Base-by-base conservation (phyloP, 2,329 filamentous ascomycete species). In the Zymoseptoria crescenta region DNA sequence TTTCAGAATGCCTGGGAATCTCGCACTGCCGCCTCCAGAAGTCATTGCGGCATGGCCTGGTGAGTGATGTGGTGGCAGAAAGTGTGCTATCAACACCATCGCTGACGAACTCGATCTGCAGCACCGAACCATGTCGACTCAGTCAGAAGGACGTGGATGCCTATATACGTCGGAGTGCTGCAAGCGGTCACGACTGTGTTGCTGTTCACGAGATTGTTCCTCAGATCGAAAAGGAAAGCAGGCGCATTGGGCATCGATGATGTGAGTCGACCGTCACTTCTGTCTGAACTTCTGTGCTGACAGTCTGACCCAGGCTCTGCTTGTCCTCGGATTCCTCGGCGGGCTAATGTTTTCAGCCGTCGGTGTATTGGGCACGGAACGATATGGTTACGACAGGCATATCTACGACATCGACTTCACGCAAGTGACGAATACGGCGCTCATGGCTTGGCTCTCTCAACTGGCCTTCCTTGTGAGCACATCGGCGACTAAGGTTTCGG, bases 401-500 rank as follows among this genome's bases (percentile, higher is more conserved):
- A 67, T 72, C 29, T 75, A 73, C 73, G 73, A 75, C 50, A 63
- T 72, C 8, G 63, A 62, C 21, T 27, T 58, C 6, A 27, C 56
- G 10, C 53, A 60, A 50, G 61, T 64, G n/a, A 62, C 66, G 41
- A 30, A 56, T 10, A 59, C 66, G 20, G 68, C 67, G 1, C 59
- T 71, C 61, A 62, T 70, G 4, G 64, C 65, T 56, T 74, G 70
- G 68, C 58, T 74, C 10, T 70, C 67, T 35, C 69, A 74, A 62
- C 59, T 67, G 13, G 60, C 69, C 1, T 75, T 73, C 56, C 56
- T 74, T 10, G 16, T 72, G 21, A 69, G 66, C 54, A 69, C 66
- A 7, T 68, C 68, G 21, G 65, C 67, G 29, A 72, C 68, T 45
- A 75, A 75, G 57, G 64, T 74, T 16, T 74, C 73, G 0, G 69